These are phyloP conservation scores for Fusarium tjaetaba DNA, from an alignment of 2,329 filamentous ascomycete genomes.

Conservation along the genomic window DNA sequence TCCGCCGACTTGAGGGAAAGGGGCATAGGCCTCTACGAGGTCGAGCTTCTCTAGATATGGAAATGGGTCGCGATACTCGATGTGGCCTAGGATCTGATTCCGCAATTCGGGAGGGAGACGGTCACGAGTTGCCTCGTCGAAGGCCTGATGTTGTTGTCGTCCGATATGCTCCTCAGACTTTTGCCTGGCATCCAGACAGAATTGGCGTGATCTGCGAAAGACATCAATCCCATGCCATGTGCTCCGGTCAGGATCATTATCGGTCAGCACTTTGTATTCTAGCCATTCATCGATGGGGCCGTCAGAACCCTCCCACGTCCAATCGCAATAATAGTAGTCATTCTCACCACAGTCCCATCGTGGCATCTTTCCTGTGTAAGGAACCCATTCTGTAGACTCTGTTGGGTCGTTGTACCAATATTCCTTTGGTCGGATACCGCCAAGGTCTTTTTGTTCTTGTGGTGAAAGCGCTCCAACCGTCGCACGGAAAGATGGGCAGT, in stretches of 20 bases:
- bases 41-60: not conserved
- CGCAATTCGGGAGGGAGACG: not conserved
- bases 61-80: not conserved
- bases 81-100: not conserved
- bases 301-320: rapidly evolving
- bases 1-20: not conserved
- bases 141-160: not conserved
- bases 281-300: rapidly evolving
- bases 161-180: not conserved
- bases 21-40: not conserved
- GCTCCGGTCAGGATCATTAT: rapidly evolving
- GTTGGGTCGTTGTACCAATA: not conserved
- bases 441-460: not conserved
- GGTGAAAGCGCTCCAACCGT: not conserved
- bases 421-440: not conserved
- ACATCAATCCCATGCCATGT: rapidly evolving
- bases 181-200: not conserved
- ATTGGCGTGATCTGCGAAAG: not conserved
- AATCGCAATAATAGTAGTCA: rapidly evolving
- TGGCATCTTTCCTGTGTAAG: not conserved
- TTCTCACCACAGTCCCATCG: not conserved
- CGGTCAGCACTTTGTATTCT: rapidly evolving
- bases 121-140: rapidly evolving
- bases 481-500: rapidly evolving
- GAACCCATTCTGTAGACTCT: rapidly evolving